Evolutionary conservation across 2,329 filamentous ascomycete genomes (phyloP), one percentile per base, ranked within the genome.

Genomic region (Fusarium domesticum): DNA sequence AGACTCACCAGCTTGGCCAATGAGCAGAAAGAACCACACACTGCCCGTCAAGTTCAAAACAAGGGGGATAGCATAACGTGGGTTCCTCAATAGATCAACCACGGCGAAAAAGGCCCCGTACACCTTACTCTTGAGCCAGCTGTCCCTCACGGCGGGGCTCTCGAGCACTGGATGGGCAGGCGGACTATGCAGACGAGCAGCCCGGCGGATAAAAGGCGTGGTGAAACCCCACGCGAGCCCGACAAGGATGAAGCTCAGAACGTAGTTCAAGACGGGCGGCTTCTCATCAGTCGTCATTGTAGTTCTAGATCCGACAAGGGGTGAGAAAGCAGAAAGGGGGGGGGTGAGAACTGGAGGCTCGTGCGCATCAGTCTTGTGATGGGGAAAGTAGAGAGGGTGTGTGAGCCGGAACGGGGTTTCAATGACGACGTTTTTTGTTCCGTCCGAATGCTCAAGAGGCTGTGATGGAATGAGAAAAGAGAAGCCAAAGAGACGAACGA

Each of bases 1-100:
- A 19, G 47, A 77, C 85, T 58, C 69, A 95, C 90, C 90, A 59
- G 91, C 91, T 66, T 93, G 82, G 6, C 92, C 92, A 69, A 97
- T 92, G 53, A 97, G 73, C 56, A 97, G 69, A 59, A 97, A 97
- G 70, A 97, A 97, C 92, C 92, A 97, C 43, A 96, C 78, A 62
- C 89, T 95, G 20, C 92, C 92, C 3, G 92, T 96, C 41, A 97
- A 70, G 64, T 97, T 97, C 46, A 96, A 69, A 40, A 96, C 70
- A 56, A 97, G 69, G 16, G 92, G 92, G 18, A 95, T 70, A 6
- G 89, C 87, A 68, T 97, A 97, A 15, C 81, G 78, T 28, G 91
- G 91, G 56, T 90, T 90, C 46, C 78, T 75, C 40, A 97, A 69
- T 46, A 96, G 72, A 62, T 96, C 91, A 11, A 83, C 61, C 1